phyloP scores from a whole-genome alignment of 441 rosid genomes.

The Flueggea neowawraea region DNA sequence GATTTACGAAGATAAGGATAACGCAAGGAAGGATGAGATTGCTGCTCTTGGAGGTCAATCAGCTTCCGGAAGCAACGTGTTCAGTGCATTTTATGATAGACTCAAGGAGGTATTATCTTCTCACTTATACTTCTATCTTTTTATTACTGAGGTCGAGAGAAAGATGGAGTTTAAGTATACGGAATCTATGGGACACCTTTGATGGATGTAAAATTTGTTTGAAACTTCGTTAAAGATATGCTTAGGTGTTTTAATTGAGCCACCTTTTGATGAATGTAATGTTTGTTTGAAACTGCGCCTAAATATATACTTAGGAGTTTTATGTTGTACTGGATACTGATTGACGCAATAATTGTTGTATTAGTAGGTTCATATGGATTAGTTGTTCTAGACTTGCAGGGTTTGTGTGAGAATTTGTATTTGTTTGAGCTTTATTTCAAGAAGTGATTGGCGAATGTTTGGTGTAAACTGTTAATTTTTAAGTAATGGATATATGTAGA shows the following conservation, averaged over 20 bases:
- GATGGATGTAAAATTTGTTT: too few species aligned
- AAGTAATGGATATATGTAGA: slow-evolving; percentile 36
- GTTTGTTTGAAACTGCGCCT: too few species aligned
- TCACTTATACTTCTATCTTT: background rate
- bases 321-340: background rate
- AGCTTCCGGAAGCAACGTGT: slow-evolving; percentile 70
- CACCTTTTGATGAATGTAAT: too few species aligned
- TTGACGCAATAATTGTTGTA: background rate
- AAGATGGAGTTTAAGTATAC: too few species aligned
- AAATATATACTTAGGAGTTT: background rate
- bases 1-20: slow-evolving; percentile 82
- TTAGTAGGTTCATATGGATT: background rate
- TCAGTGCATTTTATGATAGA: slow-evolving; percentile 87
- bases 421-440: background rate
- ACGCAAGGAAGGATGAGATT: slow-evolving; percentile 90
- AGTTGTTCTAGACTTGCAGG: background rate
- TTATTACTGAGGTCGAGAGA: too few species aligned
- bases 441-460: background rate
- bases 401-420: background rate
- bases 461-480: background rate
- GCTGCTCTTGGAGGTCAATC: slow-evolving; percentile 95
- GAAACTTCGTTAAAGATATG: too few species aligned
- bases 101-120: slow-evolving; percentile 68
- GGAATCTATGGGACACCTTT: too few species aligned
- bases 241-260: too few species aligned